These are phyloP conservation scores for Populus ilicifolia DNA, from an alignment of 345 rosid species.

Conservation along the genomic window DNA sequence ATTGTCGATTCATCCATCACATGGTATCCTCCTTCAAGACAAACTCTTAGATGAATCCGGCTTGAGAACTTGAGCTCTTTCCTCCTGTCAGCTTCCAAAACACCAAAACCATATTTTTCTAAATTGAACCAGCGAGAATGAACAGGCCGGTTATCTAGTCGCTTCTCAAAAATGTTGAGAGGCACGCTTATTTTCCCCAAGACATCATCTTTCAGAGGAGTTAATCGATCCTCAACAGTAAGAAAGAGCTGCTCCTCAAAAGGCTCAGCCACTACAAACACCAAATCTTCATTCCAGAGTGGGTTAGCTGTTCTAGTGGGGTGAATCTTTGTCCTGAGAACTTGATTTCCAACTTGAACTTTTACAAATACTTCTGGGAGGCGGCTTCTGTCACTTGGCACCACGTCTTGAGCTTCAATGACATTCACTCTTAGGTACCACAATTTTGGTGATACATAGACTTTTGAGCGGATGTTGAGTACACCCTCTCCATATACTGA, in stretches of 20 bases:
- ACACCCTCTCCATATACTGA: constrained; percentile 64
- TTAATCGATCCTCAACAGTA: constrained; percentile 64
- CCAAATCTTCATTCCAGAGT: constrained; percentile 79
- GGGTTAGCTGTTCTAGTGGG: constrained; percentile 51
- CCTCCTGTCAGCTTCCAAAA: constrained; percentile 70
- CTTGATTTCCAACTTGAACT: constrained; percentile 76
- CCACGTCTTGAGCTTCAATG: constrained; percentile 83
- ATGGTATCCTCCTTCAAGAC: constrained; percentile 94
- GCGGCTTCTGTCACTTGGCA: constrained; percentile 57
- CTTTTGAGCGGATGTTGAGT: constrained; percentile 61
- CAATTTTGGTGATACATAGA: constrained; percentile 76
- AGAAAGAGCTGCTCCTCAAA: constrained; percentile 76
- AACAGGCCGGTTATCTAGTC: constrained; percentile 79
- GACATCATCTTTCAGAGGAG: constrained; percentile 57
- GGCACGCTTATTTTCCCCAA: constrained; percentile 63
- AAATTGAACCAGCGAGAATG: constrained; percentile 87
- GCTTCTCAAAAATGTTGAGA: constrained; percentile 54
- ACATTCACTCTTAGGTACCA: constrained; percentile 84
- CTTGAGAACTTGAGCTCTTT: constrained; percentile 75
- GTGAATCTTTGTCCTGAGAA: constrained; percentile 53
- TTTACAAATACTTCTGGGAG: constrained; percentile 69
- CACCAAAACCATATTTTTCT: constrained; percentile 72
- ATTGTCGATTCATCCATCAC: constrained; percentile 85
- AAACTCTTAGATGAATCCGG: constrained; percentile 68
- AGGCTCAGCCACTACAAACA: constrained; percentile 90